phyloP scores from a whole-genome alignment of 2,329 filamentous ascomycete genomes.

The Aspergillus sp. region DNA sequence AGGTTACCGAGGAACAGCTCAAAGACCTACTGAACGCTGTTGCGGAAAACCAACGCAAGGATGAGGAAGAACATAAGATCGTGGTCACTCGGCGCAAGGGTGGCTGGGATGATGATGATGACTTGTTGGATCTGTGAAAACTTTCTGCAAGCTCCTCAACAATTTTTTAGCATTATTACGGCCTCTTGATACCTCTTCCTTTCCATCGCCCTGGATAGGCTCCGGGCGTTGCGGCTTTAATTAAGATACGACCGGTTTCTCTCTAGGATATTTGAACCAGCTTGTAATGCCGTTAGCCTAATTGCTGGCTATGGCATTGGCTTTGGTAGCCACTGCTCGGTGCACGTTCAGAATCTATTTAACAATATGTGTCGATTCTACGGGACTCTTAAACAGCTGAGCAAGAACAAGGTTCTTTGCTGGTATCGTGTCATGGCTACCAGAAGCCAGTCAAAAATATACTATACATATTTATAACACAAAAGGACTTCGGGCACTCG shows the following conservation, averaged over 20 bases:
- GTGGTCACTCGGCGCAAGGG: conserved; percentile 79
- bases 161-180: conserved; percentile 11
- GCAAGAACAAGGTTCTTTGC: no score
- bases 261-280: no score
- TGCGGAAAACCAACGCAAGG: conserved; percentile 63
- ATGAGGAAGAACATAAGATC: conserved; percentile 69
- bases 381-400: no score
- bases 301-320: no score
- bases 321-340: no score
- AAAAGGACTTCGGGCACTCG: no score
- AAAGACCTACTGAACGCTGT: conserved; percentile 86
- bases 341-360: no score
- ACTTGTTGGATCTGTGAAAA: conserved; percentile 39
- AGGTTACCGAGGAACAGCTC: conserved; percentile 88
- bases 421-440: not conserved
- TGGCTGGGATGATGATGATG: conserved; percentile 72
- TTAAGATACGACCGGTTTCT: no score
- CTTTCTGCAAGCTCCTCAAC: conserved; percentile 2
- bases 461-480: conserved; percentile 6
- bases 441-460: not conserved
- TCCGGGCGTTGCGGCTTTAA: no score
- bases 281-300: no score
- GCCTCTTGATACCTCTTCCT: not conserved
- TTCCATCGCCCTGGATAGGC: no score
- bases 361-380: no score